Base-by-base conservation (phyloP, 78 protist genomes). In the Goniomonas avonlea region DNA sequence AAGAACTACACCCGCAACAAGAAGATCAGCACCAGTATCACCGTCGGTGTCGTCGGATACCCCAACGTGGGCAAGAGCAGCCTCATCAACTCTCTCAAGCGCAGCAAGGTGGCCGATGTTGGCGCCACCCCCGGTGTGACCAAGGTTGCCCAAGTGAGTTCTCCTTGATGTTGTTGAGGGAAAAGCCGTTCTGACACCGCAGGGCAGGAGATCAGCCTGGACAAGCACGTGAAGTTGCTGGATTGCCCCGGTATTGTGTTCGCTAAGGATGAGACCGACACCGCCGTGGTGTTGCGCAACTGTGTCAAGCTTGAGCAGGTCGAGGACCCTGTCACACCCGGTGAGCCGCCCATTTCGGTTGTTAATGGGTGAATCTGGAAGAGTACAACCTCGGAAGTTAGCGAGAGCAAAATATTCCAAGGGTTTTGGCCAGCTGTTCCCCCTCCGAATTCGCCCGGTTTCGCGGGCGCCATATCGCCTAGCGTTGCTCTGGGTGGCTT, bases 61-160 rank as follows among this genome's bases (percentile, higher is more conserved):
- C 99, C 99, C 21, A 96, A 96, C 78, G 98, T 95, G 23, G 99
- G 99, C 66, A 96, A 96, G 88, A 65, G 86, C 17, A 89, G 96
- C 5, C 78, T 96, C 35, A 96, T 96, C 88, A 96, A 96, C 86
- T 53, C 91, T 8, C 88, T 96, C 48, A 94, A 94, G 89, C 84
- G 98, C 23, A 27, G 83, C 25, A 39, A 81, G 38, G 86, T 89
- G 11, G 93, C 65, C 48, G 73, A 80, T 45, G 96, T 91, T 9
- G 96, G 92, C 20, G 59, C 85, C 31, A 82, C 86, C 7, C 93
- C 97, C 20, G 95, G 95, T 34, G 63, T 90, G 60, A 94, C 97
- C 48, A 86, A 83, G 58, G 59, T n/a, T n/a, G n/a, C n/a, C n/a
- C n/a, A n/a, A n/a, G n/a, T n/a, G 48, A 7, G 83, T 83, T 2